These are phyloP conservation scores for Xylaria palmicola DNA, from an alignment of 495 filamentous ascomycete genomes.

Conservation along the genomic window DNA sequence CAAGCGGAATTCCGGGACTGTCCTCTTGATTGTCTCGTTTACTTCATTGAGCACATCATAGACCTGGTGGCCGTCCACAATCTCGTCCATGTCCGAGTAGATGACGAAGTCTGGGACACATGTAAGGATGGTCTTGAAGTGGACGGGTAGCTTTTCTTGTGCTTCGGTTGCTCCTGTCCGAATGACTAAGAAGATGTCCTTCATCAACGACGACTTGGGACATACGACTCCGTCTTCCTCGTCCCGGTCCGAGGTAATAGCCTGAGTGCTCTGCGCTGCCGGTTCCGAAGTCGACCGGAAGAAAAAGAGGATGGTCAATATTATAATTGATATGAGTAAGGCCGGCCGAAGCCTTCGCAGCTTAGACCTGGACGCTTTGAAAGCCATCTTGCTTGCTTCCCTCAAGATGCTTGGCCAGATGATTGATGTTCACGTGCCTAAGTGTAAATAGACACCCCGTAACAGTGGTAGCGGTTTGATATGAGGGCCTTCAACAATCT, in stretches of 20 bases:
- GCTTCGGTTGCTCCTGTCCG: slow-evolving; percentile 15
- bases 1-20: slow-evolving; percentile 10
- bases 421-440: not conserved
- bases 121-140: slow-evolving; percentile 15
- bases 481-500: not conserved
- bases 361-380: slow-evolving; percentile 7
- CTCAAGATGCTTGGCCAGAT: not conserved
- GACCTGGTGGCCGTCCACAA: slow-evolving; percentile 13
- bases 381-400: slow-evolving; percentile 4
- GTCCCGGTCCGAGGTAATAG: not conserved
- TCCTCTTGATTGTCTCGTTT: slow-evolving; percentile 11
- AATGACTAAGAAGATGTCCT: slow-evolving; percentile 13
- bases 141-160: slow-evolving; percentile 12
- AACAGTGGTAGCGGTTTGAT: not conserved
- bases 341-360: slow-evolving; percentile 8
- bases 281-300: not conserved
- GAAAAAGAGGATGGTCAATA: slow-evolving; percentile 8
- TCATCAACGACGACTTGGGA: slow-evolving; percentile 14
- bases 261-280: not conserved
- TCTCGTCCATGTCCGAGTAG: slow-evolving; percentile 18
- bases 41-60: slow-evolving; percentile 11
- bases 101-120: slow-evolving; percentile 16
- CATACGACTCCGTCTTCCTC: slow-evolving; percentile 7
- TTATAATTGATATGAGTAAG: not conserved
- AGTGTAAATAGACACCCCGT: not conserved